Evolutionary conservation across 2,329 filamentous ascomycete species (phyloP).

Genomic region (Botrytis hyacinthi): DNA sequence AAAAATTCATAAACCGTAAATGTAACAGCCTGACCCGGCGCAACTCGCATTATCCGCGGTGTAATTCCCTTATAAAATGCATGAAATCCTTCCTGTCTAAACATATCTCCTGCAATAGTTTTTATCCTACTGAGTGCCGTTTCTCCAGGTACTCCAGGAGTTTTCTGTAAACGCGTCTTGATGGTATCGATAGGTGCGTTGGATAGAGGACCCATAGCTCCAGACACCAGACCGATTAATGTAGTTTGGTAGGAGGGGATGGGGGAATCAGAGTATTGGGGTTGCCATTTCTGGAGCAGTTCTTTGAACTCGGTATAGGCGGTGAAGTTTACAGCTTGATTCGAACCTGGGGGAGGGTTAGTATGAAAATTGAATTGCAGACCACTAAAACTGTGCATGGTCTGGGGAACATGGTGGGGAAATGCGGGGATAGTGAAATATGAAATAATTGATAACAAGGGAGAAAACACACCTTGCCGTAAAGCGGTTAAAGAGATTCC

Average conservation of each 20-base stretch:
- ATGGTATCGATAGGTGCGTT: conserved; percentile 99
- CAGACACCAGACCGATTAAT: conserved; percentile 79
- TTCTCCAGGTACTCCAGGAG: conserved; percentile 75
- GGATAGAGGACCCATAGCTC: conserved; percentile 91
- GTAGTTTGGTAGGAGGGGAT: conserved; percentile 90
- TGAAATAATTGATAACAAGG: neutral
- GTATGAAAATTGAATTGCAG: neutral
- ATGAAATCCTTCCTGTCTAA: conserved; percentile 87
- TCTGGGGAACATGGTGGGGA: neutral
- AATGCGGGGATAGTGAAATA: neutral
- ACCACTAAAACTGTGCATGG: neutral
- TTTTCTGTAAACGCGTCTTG: conserved; percentile 94
- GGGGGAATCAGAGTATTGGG: conserved; percentile 59
- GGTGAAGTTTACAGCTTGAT: conserved; percentile 98
- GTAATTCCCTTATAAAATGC: conserved; percentile 99
- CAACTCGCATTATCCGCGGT: conserved; percentile 93
- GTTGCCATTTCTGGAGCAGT: conserved; percentile 69
- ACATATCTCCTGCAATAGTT: conserved; percentile 78
- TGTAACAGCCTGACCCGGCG: conserved; percentile 83
- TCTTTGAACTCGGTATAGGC: conserved; percentile 94
- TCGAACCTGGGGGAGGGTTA: conserved; percentile 46
- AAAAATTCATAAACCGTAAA: conserved; percentile 77
- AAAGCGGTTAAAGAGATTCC: conserved; percentile 92
- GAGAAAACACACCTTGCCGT: conserved; percentile 66
- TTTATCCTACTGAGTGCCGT: conserved; percentile 77